phyloP scores from a whole-genome alignment of 805 yeast species.

The Wickerhamomyces strasburgensis region DNA sequence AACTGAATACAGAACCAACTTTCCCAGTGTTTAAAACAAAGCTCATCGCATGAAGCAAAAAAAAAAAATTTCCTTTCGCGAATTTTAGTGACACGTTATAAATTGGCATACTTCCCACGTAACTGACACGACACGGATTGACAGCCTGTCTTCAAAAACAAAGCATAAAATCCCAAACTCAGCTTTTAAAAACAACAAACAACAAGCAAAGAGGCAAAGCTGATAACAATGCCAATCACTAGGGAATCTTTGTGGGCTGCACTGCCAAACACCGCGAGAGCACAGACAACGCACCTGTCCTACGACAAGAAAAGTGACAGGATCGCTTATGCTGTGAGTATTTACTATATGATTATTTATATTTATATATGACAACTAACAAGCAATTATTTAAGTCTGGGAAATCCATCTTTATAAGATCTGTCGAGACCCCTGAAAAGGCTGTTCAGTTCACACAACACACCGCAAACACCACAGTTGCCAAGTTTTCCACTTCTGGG shows the following conservation, averaged over 20 bases:
- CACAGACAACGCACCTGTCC: slow-evolving; percentile 63
- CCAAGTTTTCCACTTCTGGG: slow-evolving; percentile 85
- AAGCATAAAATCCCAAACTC: neutral
- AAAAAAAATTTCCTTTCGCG: neutral
- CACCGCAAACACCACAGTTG: slow-evolving; percentile 68
- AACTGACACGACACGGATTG: too few relatives aligned
- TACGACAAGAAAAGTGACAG: slow-evolving; percentile 67
- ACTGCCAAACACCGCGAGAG: slow-evolving; percentile 73
- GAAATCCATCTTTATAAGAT: slow-evolving; percentile 69
- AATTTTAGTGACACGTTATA: neutral
- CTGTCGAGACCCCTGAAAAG: slow-evolving; percentile 47
- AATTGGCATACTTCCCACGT: too few relatives aligned
- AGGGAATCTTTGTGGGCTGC: slow-evolving; percentile 53
- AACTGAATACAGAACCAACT: too few relatives aligned
- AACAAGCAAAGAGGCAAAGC: neutral
- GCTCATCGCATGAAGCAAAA: slow-evolving; percentile 3
- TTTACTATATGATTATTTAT: neutral
- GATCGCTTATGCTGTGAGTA: slow-evolving; percentile 59
- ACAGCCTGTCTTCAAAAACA: too few relatives aligned
- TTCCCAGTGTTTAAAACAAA: neutral
- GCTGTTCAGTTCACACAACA: slow-evolving; percentile 74
- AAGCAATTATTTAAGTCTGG: slow-evolving; percentile 43
- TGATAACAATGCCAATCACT: slow-evolving; percentile 19
- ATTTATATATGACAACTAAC: too few relatives aligned
- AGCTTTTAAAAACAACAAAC: neutral